phyloP scores from a whole-genome alignment of 2,329 filamentous ascomycete genomes.

The Colletotrichum sublineola region DNA sequence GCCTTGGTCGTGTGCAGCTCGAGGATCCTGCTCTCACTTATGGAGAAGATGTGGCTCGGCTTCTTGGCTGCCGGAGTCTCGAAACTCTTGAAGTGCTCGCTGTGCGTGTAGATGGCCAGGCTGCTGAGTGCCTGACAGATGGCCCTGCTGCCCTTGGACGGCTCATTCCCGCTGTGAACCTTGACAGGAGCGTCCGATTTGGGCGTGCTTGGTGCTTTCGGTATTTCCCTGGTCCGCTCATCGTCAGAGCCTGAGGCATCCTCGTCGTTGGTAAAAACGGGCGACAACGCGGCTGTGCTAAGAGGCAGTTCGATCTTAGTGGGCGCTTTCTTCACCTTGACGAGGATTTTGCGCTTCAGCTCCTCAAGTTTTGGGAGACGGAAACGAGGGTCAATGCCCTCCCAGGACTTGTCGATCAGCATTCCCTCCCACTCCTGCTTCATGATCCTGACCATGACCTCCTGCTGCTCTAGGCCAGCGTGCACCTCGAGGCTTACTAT shows the following conservation, averaged over 20 bases:
- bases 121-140: conserved; percentile 80
- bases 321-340: conserved; percentile 80
- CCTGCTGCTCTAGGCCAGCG: conserved; percentile 84
- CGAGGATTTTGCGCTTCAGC: conserved; percentile 82
- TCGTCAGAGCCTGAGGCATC: conserved; percentile 60
- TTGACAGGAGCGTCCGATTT: conserved; percentile 13
- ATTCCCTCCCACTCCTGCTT: conserved; percentile 84
- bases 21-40: conserved; percentile 83
- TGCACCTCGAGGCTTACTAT: conserved; percentile 96
- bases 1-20: conserved; percentile 71
- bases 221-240: conserved; percentile 48
- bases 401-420: conserved; percentile 73
- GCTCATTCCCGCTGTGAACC: conserved; percentile 46
- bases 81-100: conserved; percentile 83
- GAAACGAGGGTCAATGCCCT: conserved; percentile 64
- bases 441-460: conserved; percentile 95
- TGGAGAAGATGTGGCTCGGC: conserved; percentile 83
- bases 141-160: conserved; percentile 64
- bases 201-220: conserved; percentile 7
- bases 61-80: conserved; percentile 72
- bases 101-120: conserved; percentile 88
- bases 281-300: conserved; percentile 51
- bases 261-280: conserved; percentile 52
- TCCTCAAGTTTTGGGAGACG: conserved; percentile 78
- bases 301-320: conserved; percentile 49